phyloP scores from a whole-genome alignment of 192 early-diverging fungal species.

The Rhizophagus prolifer region DNA sequence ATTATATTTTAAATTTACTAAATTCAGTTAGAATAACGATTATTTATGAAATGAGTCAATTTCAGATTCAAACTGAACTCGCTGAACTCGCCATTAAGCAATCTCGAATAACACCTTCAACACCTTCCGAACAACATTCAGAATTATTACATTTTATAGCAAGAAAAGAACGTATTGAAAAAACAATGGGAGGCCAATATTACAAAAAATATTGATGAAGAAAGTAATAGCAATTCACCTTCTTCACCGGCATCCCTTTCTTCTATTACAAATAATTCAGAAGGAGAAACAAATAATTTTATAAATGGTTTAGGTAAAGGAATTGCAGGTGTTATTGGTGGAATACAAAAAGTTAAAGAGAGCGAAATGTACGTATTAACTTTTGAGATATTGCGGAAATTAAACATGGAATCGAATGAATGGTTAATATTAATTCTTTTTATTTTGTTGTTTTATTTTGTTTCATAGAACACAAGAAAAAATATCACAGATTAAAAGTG shows the following conservation, averaged over 20 bases:
- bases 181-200: constrained; percentile 20
- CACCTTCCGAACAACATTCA: constrained; percentile 12
- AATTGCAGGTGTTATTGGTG: constrained; percentile 12
- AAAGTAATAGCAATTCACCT: background rate
- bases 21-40: too few species aligned
- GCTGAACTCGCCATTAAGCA: constrained; percentile 18
- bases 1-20: background rate
- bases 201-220: background rate
- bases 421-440: background rate
- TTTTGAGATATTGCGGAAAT: background rate
- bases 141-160: constrained; percentile 27
- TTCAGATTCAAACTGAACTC: background rate
- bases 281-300: background rate
- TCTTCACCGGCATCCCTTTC: background rate
- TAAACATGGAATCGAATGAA: background rate
- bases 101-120: constrained; percentile 19
- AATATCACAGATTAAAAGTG: background rate
- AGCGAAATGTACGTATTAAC: background rate
- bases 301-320: background rate
- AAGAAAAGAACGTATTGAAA: constrained; percentile 21
- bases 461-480: background rate
- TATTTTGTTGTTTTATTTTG: background rate
- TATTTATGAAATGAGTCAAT: too few species aligned
- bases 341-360: constrained; percentile 17
- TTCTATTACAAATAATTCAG: background rate